These are phyloP conservation scores for Gypsophila paniculata DNA, from an alignment of 179 eudicot genomes.

Conservation along the genomic window DNA sequence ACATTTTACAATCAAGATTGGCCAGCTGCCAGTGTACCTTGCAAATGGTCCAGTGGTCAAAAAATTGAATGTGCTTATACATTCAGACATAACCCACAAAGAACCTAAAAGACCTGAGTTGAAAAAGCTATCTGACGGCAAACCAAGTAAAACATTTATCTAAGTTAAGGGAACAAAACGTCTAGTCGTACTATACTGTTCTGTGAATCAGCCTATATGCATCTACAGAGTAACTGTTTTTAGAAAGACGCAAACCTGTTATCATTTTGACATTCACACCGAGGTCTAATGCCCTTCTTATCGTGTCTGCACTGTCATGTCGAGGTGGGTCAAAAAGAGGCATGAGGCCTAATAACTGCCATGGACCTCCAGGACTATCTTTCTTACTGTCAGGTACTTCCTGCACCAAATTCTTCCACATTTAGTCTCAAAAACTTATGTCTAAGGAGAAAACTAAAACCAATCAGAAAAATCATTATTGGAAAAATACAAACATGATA, in stretches of 20 bases:
- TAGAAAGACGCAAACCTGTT: slow-evolving; percentile 43
- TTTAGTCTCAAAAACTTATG: neutral
- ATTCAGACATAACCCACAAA: too few species aligned
- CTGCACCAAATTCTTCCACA: slow-evolving; percentile 30
- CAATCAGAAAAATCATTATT: neutral
- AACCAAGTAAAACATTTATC: too few species aligned
- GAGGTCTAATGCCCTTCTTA: slow-evolving; percentile 64
- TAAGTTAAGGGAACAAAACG: too few species aligned
- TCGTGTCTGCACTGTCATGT: slow-evolving; percentile 84
- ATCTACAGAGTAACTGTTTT: neutral
- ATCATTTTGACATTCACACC: slow-evolving; percentile 86
- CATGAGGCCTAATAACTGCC: slow-evolving; percentile 74
- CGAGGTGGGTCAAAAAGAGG: slow-evolving; percentile 88
- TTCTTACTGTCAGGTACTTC: slow-evolving; percentile 72
- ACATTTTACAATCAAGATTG: too few species aligned
- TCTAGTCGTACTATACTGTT: neutral
- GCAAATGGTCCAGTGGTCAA: too few species aligned
- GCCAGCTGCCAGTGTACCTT: too few species aligned
- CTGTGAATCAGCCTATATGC: too few species aligned
- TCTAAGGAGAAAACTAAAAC: neutral
- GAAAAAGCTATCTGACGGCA: too few species aligned
- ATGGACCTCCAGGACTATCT: slow-evolving; percentile 69
- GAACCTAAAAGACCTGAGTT: too few species aligned
- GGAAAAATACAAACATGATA: neutral
- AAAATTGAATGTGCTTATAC: too few species aligned